Base-by-base conservation (phyloP, 805 yeast genomes). In the Cyberlindnera xylosilytica region DNA sequence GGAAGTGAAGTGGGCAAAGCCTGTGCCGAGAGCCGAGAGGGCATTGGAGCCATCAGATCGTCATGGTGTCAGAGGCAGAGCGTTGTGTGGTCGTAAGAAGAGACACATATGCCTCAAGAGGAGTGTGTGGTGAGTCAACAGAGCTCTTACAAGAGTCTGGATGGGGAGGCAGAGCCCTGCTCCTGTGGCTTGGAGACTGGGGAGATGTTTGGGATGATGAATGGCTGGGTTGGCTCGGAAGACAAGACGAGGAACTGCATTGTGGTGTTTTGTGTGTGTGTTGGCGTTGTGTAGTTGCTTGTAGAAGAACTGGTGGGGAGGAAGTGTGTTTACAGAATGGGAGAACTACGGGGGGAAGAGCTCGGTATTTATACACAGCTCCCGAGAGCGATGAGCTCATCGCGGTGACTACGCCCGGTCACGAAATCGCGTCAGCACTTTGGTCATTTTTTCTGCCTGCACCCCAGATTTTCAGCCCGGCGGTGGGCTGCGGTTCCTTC, bases 191-290 rank as follows among this genome's bases (percentile, higher is more conserved):
- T 41, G 12, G 54, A 45, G 8, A 70, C 71, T 27, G 87, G 87
- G 1, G 87, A 79, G 35, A 80, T 71, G 47, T 74, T 64, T 54
- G 81, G 81, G 54, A 82, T 80, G 41, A 82, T 72, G 54, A 81
- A 81, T 51, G 89, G 87, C 61, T 75, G 69, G 44, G 76, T 70
- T 38, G 72, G 63, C 47, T 78, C 79, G 40, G 78, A 71, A 30
- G 82, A 70, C 60, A 81, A 70, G 36, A 72, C 68, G 61, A 81
- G 69, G 62, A 76, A 81, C 45, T 55, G 56, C 61, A 58, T 58
- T 39, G 26, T 16, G n/a, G n/a, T n/a, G n/a, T 22, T 17, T 30
- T 18, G 26, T 41, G 32, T 24, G 12, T 10, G 36, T 34, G 32
- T 24, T 16, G 34, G 30, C 11, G 19, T 17, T 15, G 22, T 20